These are phyloP conservation scores for Cercospora nicotianae DNA, from an alignment of 2,329 filamentous ascomycete genomes.

Conservation along the genomic window DNA sequence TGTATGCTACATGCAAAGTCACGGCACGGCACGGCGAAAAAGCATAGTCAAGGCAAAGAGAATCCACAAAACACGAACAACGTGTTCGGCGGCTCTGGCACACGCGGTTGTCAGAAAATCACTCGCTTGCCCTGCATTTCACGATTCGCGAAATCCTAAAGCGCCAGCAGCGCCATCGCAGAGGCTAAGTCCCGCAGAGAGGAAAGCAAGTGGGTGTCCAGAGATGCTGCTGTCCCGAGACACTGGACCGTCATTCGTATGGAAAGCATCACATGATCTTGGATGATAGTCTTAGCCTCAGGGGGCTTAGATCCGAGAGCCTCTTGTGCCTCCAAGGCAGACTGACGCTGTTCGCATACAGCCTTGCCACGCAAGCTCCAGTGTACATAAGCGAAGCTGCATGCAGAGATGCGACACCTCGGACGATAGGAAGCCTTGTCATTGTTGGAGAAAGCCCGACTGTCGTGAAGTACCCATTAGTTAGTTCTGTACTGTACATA, in stretches of 20 bases:
- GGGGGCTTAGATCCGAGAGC: neutral
- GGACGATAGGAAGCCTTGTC: neutral
- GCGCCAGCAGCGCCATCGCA: neutral
- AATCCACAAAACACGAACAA: neutral
- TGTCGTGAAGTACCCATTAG: neutral
- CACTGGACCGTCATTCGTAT: neutral
- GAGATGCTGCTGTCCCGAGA: neutral
- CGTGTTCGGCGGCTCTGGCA: neutral
- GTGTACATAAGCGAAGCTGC: neutral
- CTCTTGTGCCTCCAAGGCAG: neutral
- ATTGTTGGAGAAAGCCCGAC: neutral
- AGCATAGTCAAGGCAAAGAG: neutral
- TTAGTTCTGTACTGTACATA: neutral
- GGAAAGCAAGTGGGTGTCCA: neutral
- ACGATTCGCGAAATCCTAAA: neutral
- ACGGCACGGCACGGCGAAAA: neutral
- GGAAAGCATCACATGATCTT: neutral
- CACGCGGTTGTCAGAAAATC: neutral
- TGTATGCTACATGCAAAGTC: neutral
- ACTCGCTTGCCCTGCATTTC: neutral
- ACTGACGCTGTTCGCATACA: neutral
- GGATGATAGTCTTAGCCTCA: neutral
- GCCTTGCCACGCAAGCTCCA: neutral
- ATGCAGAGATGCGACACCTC: neutral
- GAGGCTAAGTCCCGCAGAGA: neutral